Conservation (phyloP, 2,329 filamentous ascomycete genomes). For the Diaporthe vaccinii region DNA sequence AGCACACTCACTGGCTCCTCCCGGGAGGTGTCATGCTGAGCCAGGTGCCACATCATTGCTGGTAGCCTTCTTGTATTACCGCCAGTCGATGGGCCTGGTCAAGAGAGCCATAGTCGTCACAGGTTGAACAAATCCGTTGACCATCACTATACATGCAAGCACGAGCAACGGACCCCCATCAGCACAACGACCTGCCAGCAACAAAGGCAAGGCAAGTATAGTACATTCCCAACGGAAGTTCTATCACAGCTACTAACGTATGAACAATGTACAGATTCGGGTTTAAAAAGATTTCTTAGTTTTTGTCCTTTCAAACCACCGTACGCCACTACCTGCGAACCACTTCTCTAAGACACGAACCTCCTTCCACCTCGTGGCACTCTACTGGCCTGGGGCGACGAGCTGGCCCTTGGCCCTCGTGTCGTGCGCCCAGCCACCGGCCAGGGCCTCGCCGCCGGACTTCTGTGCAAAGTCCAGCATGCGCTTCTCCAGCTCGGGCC, state of each 20-base stretch:
- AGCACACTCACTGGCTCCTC: background rate
- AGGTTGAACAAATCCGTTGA: background rate
- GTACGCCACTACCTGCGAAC: slow-evolving; percentile 12
- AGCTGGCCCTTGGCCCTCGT: slow-evolving; percentile 83
- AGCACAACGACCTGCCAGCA: background rate
- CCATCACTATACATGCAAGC: background rate
- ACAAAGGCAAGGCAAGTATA: background rate
- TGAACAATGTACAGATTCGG: slow-evolving; percentile 24
- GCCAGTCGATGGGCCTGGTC: too few relatives aligned
- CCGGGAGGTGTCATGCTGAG: background rate
- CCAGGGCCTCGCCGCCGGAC: slow-evolving; percentile 80
- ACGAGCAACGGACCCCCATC: background rate
- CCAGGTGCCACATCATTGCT: background rate
- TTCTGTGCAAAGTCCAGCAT: slow-evolving; percentile 85
- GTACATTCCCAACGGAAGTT: slow-evolving; percentile 8
- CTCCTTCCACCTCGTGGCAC: background rate
- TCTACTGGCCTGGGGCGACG: slow-evolving; percentile 90
- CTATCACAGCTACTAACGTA: background rate
- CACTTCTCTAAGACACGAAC: slow-evolving; percentile 4
- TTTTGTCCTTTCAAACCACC: slow-evolving; percentile 5
- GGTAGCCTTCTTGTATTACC: background rate
- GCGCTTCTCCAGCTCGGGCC: slow-evolving; percentile 92
- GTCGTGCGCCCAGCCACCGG: slow-evolving; percentile 89
- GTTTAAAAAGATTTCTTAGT: slow-evolving; percentile 3
- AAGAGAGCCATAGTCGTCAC: background rate